A percentile compares a stretch with the other conserved stretches of the same genome.
These are phyloP conservation scores for Leptodontidium sp. DNA, from an alignment of 2,329 filamentous ascomycete genomes.

Conservation along the genomic window DNA sequence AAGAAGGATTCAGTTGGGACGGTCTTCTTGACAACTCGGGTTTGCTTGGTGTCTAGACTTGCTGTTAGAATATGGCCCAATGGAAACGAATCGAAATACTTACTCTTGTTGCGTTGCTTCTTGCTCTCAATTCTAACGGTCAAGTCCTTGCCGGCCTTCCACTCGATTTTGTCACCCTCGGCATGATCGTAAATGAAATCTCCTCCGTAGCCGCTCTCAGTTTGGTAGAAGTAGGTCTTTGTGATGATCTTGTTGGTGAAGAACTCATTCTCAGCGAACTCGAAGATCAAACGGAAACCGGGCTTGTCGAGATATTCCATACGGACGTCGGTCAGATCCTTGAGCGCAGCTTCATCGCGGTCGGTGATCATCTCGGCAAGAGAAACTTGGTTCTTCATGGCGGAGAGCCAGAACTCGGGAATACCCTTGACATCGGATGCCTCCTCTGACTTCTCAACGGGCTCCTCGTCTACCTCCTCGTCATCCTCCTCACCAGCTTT, in stretches of 20 bases:
- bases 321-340: slow-evolving; percentile 88
- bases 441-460: slow-evolving; percentile 59
- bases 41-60: slow-evolving; percentile 91
- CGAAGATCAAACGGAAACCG: slow-evolving; percentile 97
- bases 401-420: slow-evolving; percentile 98
- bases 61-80: neutral
- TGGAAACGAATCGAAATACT: slow-evolving; percentile 46
- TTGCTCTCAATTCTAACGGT: slow-evolving; percentile 97
- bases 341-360: slow-evolving; percentile 92
- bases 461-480: slow-evolving; percentile 60
- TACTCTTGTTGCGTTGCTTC: slow-evolving; percentile 99
- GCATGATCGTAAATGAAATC: slow-evolving; percentile 99
- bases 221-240: slow-evolving; percentile 99
- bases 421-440: slow-evolving; percentile 75
- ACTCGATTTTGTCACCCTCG: slow-evolving; percentile 97
- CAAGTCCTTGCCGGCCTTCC: slow-evolving; percentile 92
- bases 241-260: slow-evolving; percentile 97
- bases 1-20: slow-evolving; percentile 97
- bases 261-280: slow-evolving; percentile 93
- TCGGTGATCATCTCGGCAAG: slow-evolving; percentile 99
- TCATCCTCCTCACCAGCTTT: slow-evolving; percentile 84
- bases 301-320: slow-evolving; percentile 99
- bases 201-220: slow-evolving; percentile 96
- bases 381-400: slow-evolving; percentile 99
- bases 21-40: slow-evolving; percentile 98